Evolutionary conservation across 345 rosid genomes (phyloP).

Genomic region (Microthlaspi erraticum): DNA sequence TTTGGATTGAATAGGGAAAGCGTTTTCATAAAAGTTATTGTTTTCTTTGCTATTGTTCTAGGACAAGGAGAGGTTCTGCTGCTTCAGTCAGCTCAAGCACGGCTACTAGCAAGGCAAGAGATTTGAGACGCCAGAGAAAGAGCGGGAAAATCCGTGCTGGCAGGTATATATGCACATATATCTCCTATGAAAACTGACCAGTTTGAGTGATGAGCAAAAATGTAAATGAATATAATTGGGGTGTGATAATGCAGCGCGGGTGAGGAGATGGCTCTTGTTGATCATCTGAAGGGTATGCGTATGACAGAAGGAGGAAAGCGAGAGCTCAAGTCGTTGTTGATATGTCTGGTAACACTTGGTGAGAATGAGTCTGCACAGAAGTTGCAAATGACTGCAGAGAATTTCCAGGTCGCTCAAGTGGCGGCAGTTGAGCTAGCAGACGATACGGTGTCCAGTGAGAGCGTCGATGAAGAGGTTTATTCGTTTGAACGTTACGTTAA

Average conservation of each 20-base stretch:
- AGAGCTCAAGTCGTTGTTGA: slow-evolving; percentile 81
- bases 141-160: slow-evolving; percentile 94
- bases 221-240: slow-evolving; percentile 36
- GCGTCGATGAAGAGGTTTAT: slow-evolving; percentile 61
- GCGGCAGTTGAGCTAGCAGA: slow-evolving; percentile 87
- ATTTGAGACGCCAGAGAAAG: slow-evolving; percentile 66
- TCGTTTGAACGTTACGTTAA: slow-evolving; percentile 59
- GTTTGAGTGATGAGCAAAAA: slow-evolving; percentile 8
- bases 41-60: slow-evolving; percentile 43
- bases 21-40: background rate
- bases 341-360: slow-evolving; percentile 74
- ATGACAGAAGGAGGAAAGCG: slow-evolving; percentile 66
- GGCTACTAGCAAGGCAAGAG: slow-evolving; percentile 74
- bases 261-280: slow-evolving; percentile 94
- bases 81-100: slow-evolving; percentile 70
- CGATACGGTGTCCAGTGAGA: slow-evolving; percentile 61
- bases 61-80: slow-evolving; percentile 75
- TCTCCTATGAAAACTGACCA: background rate
- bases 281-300: slow-evolving; percentile 89
- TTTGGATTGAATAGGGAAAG: background rate
- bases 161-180: slow-evolving; percentile 54
- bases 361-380: slow-evolving; percentile 69
- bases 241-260: slow-evolving; percentile 65
- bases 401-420: slow-evolving; percentile 72
- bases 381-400: slow-evolving; percentile 72